A percentile compares a stretch with the other conserved stretches of the same genome.
phyloP scores from a whole-genome alignment of 2,329 filamentous ascomycete genomes.

The Botrytis paeoniae region DNA sequence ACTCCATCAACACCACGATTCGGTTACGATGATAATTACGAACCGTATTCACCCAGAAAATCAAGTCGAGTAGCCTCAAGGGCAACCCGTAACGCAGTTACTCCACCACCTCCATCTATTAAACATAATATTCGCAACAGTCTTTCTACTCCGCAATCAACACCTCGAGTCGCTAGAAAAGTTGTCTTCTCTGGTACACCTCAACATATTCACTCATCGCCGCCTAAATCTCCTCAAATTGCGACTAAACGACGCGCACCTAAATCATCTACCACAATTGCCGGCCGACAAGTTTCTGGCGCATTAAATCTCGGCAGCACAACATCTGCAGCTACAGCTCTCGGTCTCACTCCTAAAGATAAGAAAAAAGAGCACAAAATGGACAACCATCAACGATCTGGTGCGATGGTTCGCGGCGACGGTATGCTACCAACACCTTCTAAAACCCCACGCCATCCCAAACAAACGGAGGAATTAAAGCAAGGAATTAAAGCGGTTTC shows the following conservation, averaged over 20 bases:
- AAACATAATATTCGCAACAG: constrained; percentile 39
- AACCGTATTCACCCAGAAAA: constrained; percentile 70
- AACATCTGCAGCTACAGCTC: constrained; percentile 41
- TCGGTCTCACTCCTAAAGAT: constrained; percentile 29
- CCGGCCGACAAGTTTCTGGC: constrained; percentile 47
- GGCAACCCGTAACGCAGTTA: constrained; percentile 47
- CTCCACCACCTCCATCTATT: constrained; percentile 48
- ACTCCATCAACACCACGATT: constrained; percentile 68
- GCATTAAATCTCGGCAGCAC: constrained; percentile 46
- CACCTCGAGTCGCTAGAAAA: constrained; percentile 25
- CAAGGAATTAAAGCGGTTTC: constrained; percentile 54
- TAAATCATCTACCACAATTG: constrained; percentile 41
- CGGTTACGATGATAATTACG: constrained; percentile 66
- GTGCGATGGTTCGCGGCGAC: constrained; percentile 28
- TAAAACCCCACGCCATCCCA: constrained; percentile 70
- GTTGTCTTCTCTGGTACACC: constrained; percentile 27
- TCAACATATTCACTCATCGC: constrained; percentile 21
- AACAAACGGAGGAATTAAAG: constrained; percentile 48
- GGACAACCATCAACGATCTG: constrained; percentile 26
- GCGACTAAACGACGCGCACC: constrained; percentile 31
- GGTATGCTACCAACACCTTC: constrained; percentile 73
- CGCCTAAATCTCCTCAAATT: constrained; percentile 33
- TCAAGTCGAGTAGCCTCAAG: constrained; percentile 62
- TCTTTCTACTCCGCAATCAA: constrained; percentile 28
- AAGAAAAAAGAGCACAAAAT: constrained; percentile 29